Percentiles rank a stretch among this genome's conserved stretches.
Evolutionary conservation across 768 basidiomycete genomes (phyloP).

Genomic region (Dacryopinax spathularia): DNA sequence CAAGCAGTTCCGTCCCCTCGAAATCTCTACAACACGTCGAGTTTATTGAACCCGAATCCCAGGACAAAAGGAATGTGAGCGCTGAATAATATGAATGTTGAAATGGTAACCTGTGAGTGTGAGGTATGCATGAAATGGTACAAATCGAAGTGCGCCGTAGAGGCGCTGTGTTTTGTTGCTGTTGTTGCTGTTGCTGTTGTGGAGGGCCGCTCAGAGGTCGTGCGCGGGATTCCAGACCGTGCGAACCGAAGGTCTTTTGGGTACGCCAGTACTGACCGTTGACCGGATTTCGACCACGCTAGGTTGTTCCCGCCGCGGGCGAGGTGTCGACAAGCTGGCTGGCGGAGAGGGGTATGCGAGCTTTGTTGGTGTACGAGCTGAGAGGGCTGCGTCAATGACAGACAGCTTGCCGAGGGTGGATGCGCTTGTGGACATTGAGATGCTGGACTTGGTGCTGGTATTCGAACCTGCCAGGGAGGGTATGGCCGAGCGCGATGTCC

Average conservation of each 20-base stretch:
- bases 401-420: neutral
- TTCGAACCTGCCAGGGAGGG: neutral
- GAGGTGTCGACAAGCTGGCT: neutral
- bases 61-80: neutral
- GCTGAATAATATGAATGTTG: neutral
- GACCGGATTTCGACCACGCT: neutral
- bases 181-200: too few species aligned
- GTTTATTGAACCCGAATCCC: neutral
- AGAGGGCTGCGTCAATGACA: neutral
- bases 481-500: neutral
- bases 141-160: neutral
- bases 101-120: neutral
- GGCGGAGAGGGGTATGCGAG: neutral
- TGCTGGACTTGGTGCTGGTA: neutral
- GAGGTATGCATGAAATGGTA: neutral
- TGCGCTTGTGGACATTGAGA: neutral
- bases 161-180: neutral
- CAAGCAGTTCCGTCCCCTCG: neutral
- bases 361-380: neutral
- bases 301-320: neutral
- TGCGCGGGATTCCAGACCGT: neutral
- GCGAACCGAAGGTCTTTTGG: neutral
- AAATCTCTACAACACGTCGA: neutral
- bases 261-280: neutral
- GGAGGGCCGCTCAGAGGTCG: neutral